A percentile compares a stretch with the other conserved stretches of the same genome.
Evolutionary conservation across 192 early-diverging fungal species (phyloP).

Genomic region (Backusella morwellensis): DNA sequence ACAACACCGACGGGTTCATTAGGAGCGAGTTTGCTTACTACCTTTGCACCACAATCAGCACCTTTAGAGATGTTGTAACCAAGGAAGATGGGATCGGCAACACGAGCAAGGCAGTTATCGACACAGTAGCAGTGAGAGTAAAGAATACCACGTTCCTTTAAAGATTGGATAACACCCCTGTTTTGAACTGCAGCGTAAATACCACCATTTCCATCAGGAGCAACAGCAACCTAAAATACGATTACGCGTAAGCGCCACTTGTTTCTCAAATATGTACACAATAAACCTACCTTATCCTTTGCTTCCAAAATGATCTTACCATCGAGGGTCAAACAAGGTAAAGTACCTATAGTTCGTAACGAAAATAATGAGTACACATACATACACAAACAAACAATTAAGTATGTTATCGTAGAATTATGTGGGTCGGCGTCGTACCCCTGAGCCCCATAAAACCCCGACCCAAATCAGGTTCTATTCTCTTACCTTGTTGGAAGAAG

Average conservation of each 20-base stretch:
- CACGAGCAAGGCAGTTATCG: constrained; percentile 96
- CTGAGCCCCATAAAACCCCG: neutral
- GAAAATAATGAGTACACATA: neutral
- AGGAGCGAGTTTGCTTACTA: constrained; percentile 84
- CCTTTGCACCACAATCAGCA: constrained; percentile 94
- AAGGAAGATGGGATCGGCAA: constrained; percentile 95
- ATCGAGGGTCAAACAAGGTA: constrained; percentile 90
- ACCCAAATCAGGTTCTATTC: neutral
- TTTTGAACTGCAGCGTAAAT: constrained; percentile 91
- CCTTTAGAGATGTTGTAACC: constrained; percentile 88
- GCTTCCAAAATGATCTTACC: constrained; percentile 92
- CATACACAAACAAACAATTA: constrained; percentile 11
- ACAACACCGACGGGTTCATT: constrained; percentile 95
- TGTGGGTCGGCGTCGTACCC: neutral
- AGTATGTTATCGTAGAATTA: constrained; percentile 2
- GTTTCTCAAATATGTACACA: neutral
- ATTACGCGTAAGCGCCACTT: neutral
- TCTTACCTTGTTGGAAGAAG: constrained; percentile 90
- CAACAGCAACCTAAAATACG: constrained; percentile 63
- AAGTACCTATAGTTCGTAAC: constrained; percentile 51
- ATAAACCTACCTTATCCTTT: constrained; percentile 47
- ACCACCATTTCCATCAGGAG: constrained; percentile 90
- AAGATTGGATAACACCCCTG: constrained; percentile 78
- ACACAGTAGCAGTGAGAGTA: constrained; percentile 96
- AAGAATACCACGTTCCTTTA: constrained; percentile 79